Base-by-base conservation (phyloP, 805 yeast species). In the Starmerella vitae region DNA sequence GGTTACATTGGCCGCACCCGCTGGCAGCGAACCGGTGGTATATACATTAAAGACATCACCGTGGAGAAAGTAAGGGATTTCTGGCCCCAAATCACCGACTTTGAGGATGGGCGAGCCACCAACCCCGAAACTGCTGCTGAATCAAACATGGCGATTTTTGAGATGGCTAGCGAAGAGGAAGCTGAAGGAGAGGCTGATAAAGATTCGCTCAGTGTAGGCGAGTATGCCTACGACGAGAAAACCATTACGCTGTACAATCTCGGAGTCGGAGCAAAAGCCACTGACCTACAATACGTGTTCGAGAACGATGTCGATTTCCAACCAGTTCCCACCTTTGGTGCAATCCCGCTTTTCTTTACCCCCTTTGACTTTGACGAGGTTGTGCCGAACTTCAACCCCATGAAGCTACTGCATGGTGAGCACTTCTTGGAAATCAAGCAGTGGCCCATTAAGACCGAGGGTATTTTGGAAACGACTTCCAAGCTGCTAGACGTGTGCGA, bases 1-100 rank as follows among this genome's bases (percentile, higher is more conserved):
- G 97, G 95, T 31, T 88, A 96, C 95, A 68, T 82, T 51, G 96
- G 94, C 54, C 74, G 74, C 61, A 86, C 95, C 30, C 74, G 96
- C 66, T 86, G 91, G 88, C 93, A 88, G 65, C 74, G 95, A 59
- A 78, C 93, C 39, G 75, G 76, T 47, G 97, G 98, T 50, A 80
- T 80, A 13, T 69, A 73, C 27, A 72, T 69, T 32, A 63, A 61
- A 17, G 58, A 55, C 25, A 64, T 71, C 30, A 64, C 73, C 13
- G 77, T 83, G 17, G 97, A 88, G 61, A 71, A 72, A 51, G 65
- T 88, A 44, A 65, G 69, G 39, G 78, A 76, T 37, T 66, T 78
- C 56, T 74, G 91, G 76, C 63, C 55, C 9, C 72, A 69, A 29
- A 70, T 86, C 45, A 64, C 68, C 43, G 78, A 83, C 62, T 91